phyloP scores from a whole-genome alignment of 352 stramenopile genomes.

The Phytophthora syringae region DNA sequence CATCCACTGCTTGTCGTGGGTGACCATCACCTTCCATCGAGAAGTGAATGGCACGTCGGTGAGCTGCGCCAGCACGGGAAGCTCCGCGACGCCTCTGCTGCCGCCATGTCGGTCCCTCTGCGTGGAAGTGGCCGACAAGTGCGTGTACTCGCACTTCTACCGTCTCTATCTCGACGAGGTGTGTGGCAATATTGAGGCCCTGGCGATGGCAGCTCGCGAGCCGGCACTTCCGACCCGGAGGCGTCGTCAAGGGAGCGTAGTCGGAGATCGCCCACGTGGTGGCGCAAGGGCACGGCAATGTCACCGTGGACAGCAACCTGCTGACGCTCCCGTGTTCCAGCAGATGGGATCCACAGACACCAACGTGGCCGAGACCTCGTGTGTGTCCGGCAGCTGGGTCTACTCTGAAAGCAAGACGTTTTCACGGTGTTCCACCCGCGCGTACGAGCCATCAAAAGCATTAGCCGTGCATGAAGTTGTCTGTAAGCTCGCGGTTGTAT shows the following conservation, averaged over 20 bases:
- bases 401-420: slow-evolving; percentile 53
- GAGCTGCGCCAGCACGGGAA: slow-evolving; percentile 36
- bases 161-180: slow-evolving; percentile 67
- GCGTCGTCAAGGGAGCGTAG: no score
- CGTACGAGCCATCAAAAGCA: slow-evolving; percentile 43
- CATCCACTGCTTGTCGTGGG: slow-evolving; percentile 79
- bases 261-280: no score
- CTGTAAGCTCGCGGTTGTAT: background rate
- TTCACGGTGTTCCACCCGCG: slow-evolving; percentile 63
- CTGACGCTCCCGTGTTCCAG: no score
- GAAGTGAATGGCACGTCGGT: slow-evolving; percentile 42
- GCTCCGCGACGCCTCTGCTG: slow-evolving; percentile 34
- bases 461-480: background rate
- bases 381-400: slow-evolving; percentile 58
- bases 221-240: no score
- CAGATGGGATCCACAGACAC: slow-evolving; percentile 33
- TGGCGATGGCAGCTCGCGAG: no score
- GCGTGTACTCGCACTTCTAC: slow-evolving; percentile 79
- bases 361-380: slow-evolving; percentile 45
- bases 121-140: slow-evolving; percentile 80
- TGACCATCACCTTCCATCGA: slow-evolving; percentile 51
- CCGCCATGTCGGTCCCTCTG: slow-evolving; percentile 75
- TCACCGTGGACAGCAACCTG: no score
- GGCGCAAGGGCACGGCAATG: no score
- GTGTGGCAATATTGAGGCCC: slow-evolving; percentile 65